Percentiles rank a stretch among this genome's conserved stretches.
Conservation (phyloP, 163 green algal genomes). For the Scenedesmus sp. region DNA sequence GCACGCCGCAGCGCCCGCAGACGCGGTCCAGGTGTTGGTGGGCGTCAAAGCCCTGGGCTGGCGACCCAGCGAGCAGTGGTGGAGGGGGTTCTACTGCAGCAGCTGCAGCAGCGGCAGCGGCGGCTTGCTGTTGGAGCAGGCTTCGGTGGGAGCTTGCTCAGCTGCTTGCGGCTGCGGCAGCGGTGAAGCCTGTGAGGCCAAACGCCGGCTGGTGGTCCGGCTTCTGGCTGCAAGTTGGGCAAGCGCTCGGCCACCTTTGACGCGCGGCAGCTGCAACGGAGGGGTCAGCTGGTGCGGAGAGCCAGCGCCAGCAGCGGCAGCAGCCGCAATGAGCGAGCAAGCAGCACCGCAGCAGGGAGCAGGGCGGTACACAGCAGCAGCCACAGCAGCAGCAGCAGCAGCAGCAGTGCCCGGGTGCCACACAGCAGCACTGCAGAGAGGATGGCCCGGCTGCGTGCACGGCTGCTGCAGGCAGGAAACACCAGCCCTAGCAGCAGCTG, state of each 20-base stretch:
- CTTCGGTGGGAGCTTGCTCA: background rate
- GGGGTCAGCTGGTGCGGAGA: background rate
- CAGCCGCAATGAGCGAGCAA: background rate
- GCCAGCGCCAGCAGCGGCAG: background rate
- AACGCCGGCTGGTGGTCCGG: background rate
- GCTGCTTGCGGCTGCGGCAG: background rate
- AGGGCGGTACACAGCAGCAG: background rate
- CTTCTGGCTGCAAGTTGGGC: background rate
- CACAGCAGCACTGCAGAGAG: background rate
- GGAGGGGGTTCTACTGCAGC: constrained; percentile 2
- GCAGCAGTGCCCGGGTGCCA: background rate
- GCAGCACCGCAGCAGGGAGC: background rate
- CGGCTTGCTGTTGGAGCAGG: background rate
- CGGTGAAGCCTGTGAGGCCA: background rate
- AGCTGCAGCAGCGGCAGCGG: background rate
- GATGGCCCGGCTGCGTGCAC: background rate
- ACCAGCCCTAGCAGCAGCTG: background rate
- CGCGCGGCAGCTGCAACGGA: background rate
- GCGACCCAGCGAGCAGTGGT: background rate
- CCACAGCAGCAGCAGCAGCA: background rate
- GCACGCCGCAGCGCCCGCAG: background rate
- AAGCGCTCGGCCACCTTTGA: background rate
- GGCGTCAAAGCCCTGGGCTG: background rate
- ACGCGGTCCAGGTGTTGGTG: background rate
- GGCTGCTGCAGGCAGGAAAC: background rate